phyloP scores from a whole-genome alignment of 139 green algal species.

The Medakamo hakoo region DNA sequence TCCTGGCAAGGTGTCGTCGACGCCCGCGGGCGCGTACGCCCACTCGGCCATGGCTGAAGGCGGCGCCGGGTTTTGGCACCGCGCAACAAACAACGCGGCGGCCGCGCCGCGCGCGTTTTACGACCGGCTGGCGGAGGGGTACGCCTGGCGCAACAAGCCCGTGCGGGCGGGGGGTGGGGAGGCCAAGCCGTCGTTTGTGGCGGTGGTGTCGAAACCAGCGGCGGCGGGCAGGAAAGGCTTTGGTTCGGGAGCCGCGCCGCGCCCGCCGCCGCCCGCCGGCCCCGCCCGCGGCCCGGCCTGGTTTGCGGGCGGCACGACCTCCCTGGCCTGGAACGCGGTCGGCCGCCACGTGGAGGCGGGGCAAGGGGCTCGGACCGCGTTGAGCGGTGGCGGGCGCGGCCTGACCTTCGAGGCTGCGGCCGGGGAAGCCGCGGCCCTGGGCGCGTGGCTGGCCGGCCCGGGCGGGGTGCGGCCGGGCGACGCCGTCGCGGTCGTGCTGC shows the following conservation, averaged over 20 bases:
- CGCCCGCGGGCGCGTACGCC: too few species aligned
- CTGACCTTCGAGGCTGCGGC: not conserved
- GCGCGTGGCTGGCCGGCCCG: not conserved
- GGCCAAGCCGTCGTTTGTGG: not conserved
- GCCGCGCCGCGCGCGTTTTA: too few species aligned
- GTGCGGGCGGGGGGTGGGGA: not conserved
- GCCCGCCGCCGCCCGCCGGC: too few species aligned
- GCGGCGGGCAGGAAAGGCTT: too few species aligned
- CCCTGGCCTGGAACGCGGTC: not conserved
- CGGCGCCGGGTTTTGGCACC: too few species aligned
- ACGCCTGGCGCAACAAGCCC: not conserved
- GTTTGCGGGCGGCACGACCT: not conserved
- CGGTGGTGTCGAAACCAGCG: too few species aligned
- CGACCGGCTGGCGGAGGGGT: not conserved
- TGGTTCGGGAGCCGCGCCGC: too few species aligned
- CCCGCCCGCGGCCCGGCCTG: not conserved
- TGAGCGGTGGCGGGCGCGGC: not conserved
- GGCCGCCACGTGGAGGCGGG: not conserved
- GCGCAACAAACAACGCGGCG: too few species aligned
- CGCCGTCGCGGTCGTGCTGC: not conserved
- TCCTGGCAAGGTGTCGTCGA: too few species aligned
- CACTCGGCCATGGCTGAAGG: too few species aligned
- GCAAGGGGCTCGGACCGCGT: not conserved
- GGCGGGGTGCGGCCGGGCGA: not conserved
- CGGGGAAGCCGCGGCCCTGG: not conserved